Evolutionary conservation across 352 stramenopile species (phyloP), one percentile per base, ranked within the genome.

Genomic region (Phytophthora pisi): DNA sequence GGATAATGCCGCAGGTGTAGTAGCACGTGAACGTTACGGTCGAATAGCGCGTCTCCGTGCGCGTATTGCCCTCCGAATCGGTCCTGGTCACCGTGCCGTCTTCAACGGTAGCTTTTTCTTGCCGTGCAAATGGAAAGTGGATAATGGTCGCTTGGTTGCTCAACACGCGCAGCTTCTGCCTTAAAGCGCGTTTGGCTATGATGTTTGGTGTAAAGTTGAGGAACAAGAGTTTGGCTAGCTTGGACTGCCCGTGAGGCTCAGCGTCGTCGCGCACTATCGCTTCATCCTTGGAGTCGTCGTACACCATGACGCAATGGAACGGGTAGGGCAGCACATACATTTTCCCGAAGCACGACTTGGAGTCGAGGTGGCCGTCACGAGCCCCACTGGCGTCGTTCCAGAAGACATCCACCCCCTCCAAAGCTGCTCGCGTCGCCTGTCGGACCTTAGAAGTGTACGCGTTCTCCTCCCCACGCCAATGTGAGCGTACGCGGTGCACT

Each of bases 271-370:
- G 18, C 6, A 49, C 18, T 16, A 49, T 49, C 18, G 42, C 42
- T 24, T 49, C 42, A 7, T 49, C 42, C n/a, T 49, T 49, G 5
- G 42, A 26, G n/a, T 49, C 18, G n/a, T 49, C 42, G 42, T 49
- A 49, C 10, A 49, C 42, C n/a, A 49, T 24, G 10, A 49, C 42
- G 42, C 42, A 49, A n/a, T 49, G 42, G 18, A 49, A 49, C 2
- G 42, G 42, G 42, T 49, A 49, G 0, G 42, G 42, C 6, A 49
- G n/a, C 42, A 49, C 42, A n/a, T 49, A 49, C 42, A 49, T 49
- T 5, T 49, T 49, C n/a, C 42, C 42, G 8, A 49, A 49, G 42
- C 18, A 49, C n/a, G 42, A 49, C n/a, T 15, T 49, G 9, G 42
- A 49, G n/a, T 49, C 42, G 6, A 49, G 42, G 5, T 49, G 42